phyloP scores from a whole-genome alignment of 306 rosid genomes.

The Nissolia schottii region DNA sequence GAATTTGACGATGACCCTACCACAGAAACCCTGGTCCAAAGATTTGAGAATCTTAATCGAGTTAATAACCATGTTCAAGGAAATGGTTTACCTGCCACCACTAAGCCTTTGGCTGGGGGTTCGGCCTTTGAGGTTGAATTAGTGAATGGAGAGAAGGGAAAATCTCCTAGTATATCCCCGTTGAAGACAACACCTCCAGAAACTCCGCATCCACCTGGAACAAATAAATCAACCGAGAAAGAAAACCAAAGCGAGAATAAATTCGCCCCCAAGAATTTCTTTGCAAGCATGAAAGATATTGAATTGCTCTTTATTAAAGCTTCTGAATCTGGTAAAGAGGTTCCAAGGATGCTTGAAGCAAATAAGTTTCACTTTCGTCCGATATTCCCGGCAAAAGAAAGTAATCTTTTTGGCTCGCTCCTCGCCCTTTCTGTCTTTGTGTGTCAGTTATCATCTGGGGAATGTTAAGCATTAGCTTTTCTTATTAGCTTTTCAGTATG shows the following conservation, averaged over 20 bases:
- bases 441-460: slow-evolving; percentile 2
- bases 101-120: slow-evolving; percentile 37
- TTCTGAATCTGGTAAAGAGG: slow-evolving; percentile 81
- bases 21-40: slow-evolving; percentile 59
- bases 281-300: slow-evolving; percentile 74
- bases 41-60: slow-evolving; percentile 70
- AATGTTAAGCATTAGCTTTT: not conserved
- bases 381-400: slow-evolving; percentile 55
- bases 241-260: slow-evolving; percentile 56
- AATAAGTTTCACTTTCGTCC: slow-evolving; percentile 92
- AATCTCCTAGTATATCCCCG: slow-evolving; percentile 54
- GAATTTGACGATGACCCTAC: slow-evolving; percentile 78
- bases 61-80: slow-evolving; percentile 43
- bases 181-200: slow-evolving; percentile 34
- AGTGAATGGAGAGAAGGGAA: slow-evolving; percentile 44
- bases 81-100: slow-evolving; percentile 36
- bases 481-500: slow-evolving; percentile 2
- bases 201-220: slow-evolving; percentile 40
- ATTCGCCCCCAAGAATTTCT: slow-evolving; percentile 65
- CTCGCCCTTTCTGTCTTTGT: slow-evolving; percentile 10
- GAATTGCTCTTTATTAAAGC: slow-evolving; percentile 73
- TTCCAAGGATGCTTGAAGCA: slow-evolving; percentile 99
- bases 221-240: slow-evolving; percentile 33
- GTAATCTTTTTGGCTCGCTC: slow-evolving; percentile 47
- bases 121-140: slow-evolving; percentile 49